These are phyloP conservation scores for Fusarium siculi DNA, from an alignment of 2,329 filamentous ascomycete genomes.

Conservation along the genomic window DNA sequence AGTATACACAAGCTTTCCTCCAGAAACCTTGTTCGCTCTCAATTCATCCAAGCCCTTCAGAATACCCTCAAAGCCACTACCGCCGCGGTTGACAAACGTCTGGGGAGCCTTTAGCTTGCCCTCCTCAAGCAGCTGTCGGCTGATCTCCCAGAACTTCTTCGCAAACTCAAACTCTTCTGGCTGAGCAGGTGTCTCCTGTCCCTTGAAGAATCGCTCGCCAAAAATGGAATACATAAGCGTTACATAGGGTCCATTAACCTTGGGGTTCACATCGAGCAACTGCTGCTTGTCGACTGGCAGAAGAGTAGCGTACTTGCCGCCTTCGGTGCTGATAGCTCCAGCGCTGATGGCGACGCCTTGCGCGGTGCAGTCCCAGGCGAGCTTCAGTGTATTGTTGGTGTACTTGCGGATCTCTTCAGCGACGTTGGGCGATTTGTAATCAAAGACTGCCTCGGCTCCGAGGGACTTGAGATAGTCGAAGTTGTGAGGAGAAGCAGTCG, in stretches of 20 bases:
- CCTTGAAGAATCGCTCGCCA: conserved; percentile 8
- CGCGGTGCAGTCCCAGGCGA: conserved; percentile 42
- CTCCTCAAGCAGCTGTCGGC: neutral
- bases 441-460: conserved; percentile 57
- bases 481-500: conserved; percentile 52
- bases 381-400: conserved; percentile 37
- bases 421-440: conserved; percentile 51
- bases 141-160: conserved; percentile 6
- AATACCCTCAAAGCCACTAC: neutral
- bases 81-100: neutral
- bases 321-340: conserved; percentile 4
- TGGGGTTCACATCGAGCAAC: neutral
- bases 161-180: conserved; percentile 17
- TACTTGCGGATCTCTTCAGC: conserved; percentile 41
- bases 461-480: conserved; percentile 49
- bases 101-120: neutral
- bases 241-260: conserved; percentile 5
- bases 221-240: conserved; percentile 22
- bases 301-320: conserved; percentile 13
- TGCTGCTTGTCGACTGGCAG: neutral
- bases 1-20: conserved; percentile 14
- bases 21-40: conserved; percentile 3
- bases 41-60: conserved; percentile 9
- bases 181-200: neutral
- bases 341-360: neutral